phyloP scores from a whole-genome alignment of 2,329 filamentous ascomycete genomes.

The Paraphaeosphaeria sporulosa region DNA sequence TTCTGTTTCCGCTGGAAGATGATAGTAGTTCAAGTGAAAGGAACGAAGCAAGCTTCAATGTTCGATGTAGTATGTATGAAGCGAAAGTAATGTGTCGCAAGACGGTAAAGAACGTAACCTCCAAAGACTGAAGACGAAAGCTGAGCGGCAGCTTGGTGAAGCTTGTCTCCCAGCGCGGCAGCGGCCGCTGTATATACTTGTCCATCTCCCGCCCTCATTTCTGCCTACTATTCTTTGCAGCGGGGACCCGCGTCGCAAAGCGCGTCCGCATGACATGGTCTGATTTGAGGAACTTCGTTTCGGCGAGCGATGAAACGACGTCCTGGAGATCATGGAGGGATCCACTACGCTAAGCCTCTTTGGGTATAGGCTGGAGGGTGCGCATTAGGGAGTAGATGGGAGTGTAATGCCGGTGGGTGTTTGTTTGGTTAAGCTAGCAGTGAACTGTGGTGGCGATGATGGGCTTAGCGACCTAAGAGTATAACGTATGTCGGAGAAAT shows the following conservation, averaged over 20 bases:
- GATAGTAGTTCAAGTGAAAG: conserved; percentile 1
- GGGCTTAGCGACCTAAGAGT: too few relatives aligned
- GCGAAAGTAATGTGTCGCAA: not conserved
- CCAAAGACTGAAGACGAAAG: not conserved
- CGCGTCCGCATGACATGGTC: not conserved
- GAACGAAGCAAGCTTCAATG: conserved; percentile 12
- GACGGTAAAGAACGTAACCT: conserved; percentile 2
- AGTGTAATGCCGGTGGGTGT: not conserved
- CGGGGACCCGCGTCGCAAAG: too few relatives aligned
- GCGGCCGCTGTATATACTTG: not conserved
- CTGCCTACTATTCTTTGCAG: too few relatives aligned
- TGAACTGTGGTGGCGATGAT: not conserved
- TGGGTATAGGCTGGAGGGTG: not conserved
- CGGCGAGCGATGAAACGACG: conserved; percentile 28
- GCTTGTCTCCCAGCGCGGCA: too few relatives aligned
- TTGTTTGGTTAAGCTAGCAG: not conserved
- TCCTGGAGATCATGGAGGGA: conserved; percentile 35
- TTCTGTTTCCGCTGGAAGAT: too few relatives aligned
- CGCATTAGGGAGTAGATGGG: not conserved
- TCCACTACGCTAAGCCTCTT: conserved; percentile 4
- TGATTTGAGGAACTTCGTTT: conserved; percentile 23
- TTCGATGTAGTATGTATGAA: not conserved
- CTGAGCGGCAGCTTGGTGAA: conserved; percentile 6
- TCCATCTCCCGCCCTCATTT: not conserved
- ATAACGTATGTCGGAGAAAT: too few relatives aligned